Percentiles rank a stretch among this genome's conserved stretches.
phyloP scores from a whole-genome alignment of 208 protist genomes.

The Trypanosoma boissoni region DNA sequence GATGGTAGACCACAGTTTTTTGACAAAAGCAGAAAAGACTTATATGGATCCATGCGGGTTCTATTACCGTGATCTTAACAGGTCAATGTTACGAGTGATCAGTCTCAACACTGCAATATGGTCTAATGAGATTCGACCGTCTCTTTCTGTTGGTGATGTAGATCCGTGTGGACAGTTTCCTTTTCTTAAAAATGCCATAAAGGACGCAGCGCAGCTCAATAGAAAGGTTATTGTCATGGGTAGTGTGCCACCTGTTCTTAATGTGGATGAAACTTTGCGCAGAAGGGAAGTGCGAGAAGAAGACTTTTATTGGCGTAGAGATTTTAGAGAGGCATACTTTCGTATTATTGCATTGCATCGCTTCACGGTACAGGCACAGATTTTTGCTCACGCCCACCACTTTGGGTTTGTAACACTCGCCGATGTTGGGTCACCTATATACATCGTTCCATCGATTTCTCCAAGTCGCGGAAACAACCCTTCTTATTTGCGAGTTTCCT shows the following conservation, averaged over 20 bases:
- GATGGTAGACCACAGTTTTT: constrained; percentile 27
- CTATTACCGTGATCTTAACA: constrained; percentile 42
- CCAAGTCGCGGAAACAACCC: constrained; percentile 62
- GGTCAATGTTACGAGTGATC: constrained; percentile 41
- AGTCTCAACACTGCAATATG: constrained; percentile 78
- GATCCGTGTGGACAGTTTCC: constrained; percentile 80
- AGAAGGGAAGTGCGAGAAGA: constrained; percentile 14
- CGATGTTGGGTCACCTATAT: constrained; percentile 26
- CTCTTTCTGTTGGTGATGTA: constrained; percentile 29
- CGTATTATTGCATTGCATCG: constrained; percentile 45
- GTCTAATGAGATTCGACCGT: constrained; percentile 38
- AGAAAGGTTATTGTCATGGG: constrained; percentile 72
- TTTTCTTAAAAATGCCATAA: constrained; percentile 57
- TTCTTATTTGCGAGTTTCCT: constrained; percentile 56
- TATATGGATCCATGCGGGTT: constrained; percentile 60
- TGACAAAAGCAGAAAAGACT: constrained; percentile 34
- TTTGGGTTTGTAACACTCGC: constrained; percentile 44
- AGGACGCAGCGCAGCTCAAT: constrained; percentile 24
- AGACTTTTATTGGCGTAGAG: constrained; percentile 52
- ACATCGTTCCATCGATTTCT: constrained; percentile 65
- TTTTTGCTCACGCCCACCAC: constrained; percentile 68
- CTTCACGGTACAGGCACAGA: constrained; percentile 46
- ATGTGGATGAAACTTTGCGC: constrained; percentile 41
- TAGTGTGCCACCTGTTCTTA: constrained; percentile 59
- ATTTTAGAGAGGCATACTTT: constrained; percentile 48